A percentile compares a stretch with the other conserved stretches of the same genome.
Conservation (phyloP, 768 basidiomycete genomes). For the Suillus subalutaceus region DNA sequence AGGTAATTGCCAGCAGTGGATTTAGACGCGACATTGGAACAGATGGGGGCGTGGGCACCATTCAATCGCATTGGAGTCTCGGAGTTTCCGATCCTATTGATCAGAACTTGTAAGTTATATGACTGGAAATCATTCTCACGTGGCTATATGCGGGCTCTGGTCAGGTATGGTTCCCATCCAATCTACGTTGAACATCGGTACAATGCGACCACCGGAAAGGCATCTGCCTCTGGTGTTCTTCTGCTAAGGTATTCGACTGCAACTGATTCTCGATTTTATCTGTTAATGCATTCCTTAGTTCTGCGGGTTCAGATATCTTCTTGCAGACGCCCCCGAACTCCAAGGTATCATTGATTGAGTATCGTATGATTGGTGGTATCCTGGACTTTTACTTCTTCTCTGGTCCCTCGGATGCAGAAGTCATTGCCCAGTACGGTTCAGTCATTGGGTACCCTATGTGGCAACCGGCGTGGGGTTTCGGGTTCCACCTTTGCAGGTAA, state of each 20-base stretch:
- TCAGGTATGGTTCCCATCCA: constrained; percentile 74
- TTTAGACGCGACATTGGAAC: constrained; percentile 63
- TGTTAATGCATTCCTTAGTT: constrained; percentile 37
- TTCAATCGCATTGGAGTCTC: constrained; percentile 71
- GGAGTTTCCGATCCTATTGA: constrained; percentile 66
- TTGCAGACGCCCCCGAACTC: constrained; percentile 60
- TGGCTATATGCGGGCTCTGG: neutral
- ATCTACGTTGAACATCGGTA: constrained; percentile 75
- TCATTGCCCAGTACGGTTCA: constrained; percentile 71
- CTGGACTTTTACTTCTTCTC: constrained; percentile 81
- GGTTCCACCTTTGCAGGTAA: constrained; percentile 74
- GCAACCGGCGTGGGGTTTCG: constrained; percentile 78
- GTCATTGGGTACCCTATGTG: constrained; percentile 70
- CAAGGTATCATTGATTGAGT: constrained; percentile 63
- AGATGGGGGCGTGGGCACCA: constrained; percentile 51
- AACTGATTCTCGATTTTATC: neutral
- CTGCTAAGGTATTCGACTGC: constrained; percentile 54
- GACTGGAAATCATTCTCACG: neutral
- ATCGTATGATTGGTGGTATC: constrained; percentile 75
- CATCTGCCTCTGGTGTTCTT: constrained; percentile 77
- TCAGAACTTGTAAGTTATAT: constrained; percentile 58
- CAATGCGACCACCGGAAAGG: constrained; percentile 48
- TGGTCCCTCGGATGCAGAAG: constrained; percentile 51
- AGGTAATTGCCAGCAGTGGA: constrained; percentile 69
- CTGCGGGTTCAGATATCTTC: constrained; percentile 74